Conservation (phyloP, 2,329 filamentous ascomycete species). For the Chaetomiaceae sp. region DNA sequence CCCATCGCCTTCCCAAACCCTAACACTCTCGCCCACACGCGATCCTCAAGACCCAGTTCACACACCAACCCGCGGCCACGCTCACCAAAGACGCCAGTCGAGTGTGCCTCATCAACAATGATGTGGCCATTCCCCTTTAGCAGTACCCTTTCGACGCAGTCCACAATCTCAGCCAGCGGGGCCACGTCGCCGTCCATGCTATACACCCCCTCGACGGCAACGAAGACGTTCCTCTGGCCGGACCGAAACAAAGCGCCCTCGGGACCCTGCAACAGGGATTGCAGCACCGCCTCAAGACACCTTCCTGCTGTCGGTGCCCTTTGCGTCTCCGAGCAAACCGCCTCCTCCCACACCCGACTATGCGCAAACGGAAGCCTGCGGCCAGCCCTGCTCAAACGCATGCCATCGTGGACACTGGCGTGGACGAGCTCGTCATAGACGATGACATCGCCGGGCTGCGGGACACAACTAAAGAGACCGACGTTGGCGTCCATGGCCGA, state of each 20-base stretch:
- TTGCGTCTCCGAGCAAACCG: no score
- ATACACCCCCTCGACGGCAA: slow-evolving; percentile 67
- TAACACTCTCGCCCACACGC: slow-evolving; percentile 53
- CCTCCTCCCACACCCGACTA: slow-evolving; percentile 37
- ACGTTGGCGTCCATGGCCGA: slow-evolving; percentile 63
- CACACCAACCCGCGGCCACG: slow-evolving; percentile 54
- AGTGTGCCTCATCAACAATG: slow-evolving; percentile 64
- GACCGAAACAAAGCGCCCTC: slow-evolving; percentile 28
- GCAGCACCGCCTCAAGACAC: slow-evolving; percentile 27
- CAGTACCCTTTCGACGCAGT: slow-evolving; percentile 49
- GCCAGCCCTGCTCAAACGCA: slow-evolving; percentile 56
- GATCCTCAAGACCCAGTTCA: slow-evolving; percentile 47
- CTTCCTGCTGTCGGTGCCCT: no score
- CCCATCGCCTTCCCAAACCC: slow-evolving; percentile 64
- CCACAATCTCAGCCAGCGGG: slow-evolving; percentile 55
- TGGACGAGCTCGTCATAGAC: slow-evolving; percentile 72
- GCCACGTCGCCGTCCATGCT: slow-evolving; percentile 78
- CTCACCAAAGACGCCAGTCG: slow-evolving; percentile 53
- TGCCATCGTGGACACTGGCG: slow-evolving; percentile 72
- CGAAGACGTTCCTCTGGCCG: slow-evolving; percentile 51
- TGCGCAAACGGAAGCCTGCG: slow-evolving; percentile 49
- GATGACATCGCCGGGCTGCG: slow-evolving; percentile 55
- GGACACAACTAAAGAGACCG: slow-evolving; percentile 54
- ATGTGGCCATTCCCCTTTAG: slow-evolving; percentile 54
- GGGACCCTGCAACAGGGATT: slow-evolving; percentile 29